Base-by-base conservation (phyloP, 495 filamentous ascomycete genomes). In the Cercophora newfieldiana region DNA sequence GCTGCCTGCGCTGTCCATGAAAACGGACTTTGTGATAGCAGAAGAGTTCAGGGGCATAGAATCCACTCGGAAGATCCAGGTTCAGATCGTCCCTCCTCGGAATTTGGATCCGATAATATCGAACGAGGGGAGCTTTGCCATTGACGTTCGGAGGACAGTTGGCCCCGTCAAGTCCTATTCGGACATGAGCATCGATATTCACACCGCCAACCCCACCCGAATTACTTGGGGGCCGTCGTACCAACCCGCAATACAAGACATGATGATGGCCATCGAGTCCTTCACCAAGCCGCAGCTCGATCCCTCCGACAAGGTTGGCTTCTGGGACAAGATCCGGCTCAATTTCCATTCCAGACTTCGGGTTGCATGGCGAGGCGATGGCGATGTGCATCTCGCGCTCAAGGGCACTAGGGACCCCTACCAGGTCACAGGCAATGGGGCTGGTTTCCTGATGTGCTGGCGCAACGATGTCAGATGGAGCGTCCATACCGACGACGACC, bases 221-320 rank as follows among this genome's bases (percentile, higher is more conserved):
- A 94, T 98, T 58, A 97, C 93, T 30, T 99, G 95, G 95, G 92
- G 94, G 47, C 91, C 93, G 63, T 97, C 95, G 0, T 98, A 98
- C 72, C 95, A 99, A 67, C 95, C 95, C 26, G 96, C 94, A 12
- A 97, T 99, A 61, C 95, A 99, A 76, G 95, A 99, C 71, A 97
- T 97, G 91, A 99, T 99, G 95, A 97, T 98, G 87, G 92, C 96
- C 25, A 92, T 99, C 64, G 95, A 99, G 80, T 90, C 90, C 0
- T 97, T 99, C 78, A 97, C 94, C 10, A 99, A 98, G 69, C 91
- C 92, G 4, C 93, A 96, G 68, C 82, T 97, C 47, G 95, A 98
- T 77, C 91, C 91, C 5, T 97, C 94, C 0, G 95, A 99, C 48
- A 86, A 91, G 50, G 91, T 92, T 55, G 95, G 95, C 7, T 99